Percentiles rank a stretch among this genome's conserved stretches.
phyloP scores from a whole-genome alignment of 768 basidiomycete species.

The Kwoniella europaea region DNA sequence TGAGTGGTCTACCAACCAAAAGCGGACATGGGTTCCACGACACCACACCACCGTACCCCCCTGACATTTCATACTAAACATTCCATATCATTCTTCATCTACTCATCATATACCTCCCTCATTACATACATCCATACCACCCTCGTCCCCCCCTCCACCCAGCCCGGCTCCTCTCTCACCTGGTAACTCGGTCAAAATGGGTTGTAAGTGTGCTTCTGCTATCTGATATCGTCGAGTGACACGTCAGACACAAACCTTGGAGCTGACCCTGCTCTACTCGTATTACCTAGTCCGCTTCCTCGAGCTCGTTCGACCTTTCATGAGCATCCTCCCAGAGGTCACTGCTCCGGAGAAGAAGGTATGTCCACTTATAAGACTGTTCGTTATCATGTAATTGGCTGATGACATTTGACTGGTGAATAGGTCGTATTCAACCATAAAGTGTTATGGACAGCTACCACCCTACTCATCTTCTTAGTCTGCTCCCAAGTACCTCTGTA shows the following conservation, averaged over 20 bases:
- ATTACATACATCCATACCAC: constrained; percentile 16
- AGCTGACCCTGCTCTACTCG: constrained; percentile 1
- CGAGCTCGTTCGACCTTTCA: constrained; percentile 96
- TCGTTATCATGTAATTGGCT: background rate
- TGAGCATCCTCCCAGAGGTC: constrained; percentile 94
- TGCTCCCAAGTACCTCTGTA: constrained; percentile 99
- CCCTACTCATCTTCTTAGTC: constrained; percentile 98
- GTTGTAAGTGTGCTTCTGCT: constrained; percentile 30
- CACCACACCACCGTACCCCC: no score
- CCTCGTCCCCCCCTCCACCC: constrained; percentile 16
- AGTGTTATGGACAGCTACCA: constrained; percentile 97
- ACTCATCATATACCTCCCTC: constrained; percentile 10
- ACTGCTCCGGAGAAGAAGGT: constrained; percentile 98
- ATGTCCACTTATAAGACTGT: constrained; percentile 15
- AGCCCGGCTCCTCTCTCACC: constrained; percentile 15
- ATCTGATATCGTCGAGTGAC: background rate
- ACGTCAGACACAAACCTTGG: background rate
- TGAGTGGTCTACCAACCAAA: background rate
- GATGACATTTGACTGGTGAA: background rate
- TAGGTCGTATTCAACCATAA: constrained; percentile 99
- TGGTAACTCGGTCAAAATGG: constrained; percentile 37
- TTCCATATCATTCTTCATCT: constrained; percentile 1
- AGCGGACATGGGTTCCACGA: background rate
- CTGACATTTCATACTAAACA: background rate
- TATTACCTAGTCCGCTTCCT: constrained; percentile 82